Base-by-base conservation (phyloP, 139 green algal species). In the Pseudopediastrum boryanum region DNA sequence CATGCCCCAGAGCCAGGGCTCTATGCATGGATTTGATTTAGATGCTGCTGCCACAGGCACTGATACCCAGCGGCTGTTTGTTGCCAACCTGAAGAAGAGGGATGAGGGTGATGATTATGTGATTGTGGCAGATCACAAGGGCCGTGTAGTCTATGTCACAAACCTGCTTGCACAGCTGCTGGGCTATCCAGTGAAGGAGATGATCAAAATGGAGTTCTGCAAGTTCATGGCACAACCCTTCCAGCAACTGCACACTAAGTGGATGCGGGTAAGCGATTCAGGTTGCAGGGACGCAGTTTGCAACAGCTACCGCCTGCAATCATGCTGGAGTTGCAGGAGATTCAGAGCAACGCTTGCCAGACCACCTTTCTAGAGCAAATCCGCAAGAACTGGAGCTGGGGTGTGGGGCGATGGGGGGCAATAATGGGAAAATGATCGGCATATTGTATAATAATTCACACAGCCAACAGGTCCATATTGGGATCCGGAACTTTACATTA, bases 81-180 rank as follows among this genome's bases (percentile, higher is more conserved):
- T 84, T 9, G 69, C 84, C 13, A 48, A 66, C 33, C 48, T 86
- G 29, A 51, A 23, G 23, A 82, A 68, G 51, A 19, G 46, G 19
- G 23, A 25, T 36, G 59, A 43, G 27, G 78, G 77, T 43, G 44
- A 71, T 27, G 76, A 81, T 46, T 42, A 83, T 66, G 67, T 88
- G 43, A 80, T 89, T 72, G 84, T 85, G 0, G 70, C 74, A 0
- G 84, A 89, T 80, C 59, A 73, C 77, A 83, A 78, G 73, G 84
- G 84, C 36, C 72, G 68, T 48, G 83, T 89, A 52, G 66, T 70
- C 51, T 84, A 86, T 69, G 63, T 81, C 56, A 89, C 78, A 38
- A 79, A 36, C 51, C 44, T 79, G 62, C 81, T 86, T 19, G 84
- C 84, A 0, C 27, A 42, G 3, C 52, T 78, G 33, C 84, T 89